Percentiles rank a stretch among this genome's conserved stretches.
Conservation (phyloP, 2,329 filamentous ascomycete species). For the Daldinia sp. region DNA sequence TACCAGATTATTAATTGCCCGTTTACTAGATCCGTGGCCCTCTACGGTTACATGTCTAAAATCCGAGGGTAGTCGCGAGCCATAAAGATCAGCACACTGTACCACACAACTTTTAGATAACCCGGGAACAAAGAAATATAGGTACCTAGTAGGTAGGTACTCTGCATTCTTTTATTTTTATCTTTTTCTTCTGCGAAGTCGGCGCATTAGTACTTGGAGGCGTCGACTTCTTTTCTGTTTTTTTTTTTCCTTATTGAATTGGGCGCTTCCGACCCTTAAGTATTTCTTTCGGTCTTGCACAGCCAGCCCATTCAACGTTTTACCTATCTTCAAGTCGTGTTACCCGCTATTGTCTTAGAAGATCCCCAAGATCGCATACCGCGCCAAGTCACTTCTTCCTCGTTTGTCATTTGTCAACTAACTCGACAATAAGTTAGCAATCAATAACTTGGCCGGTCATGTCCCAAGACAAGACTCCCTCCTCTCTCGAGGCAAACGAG, state of each 20-base stretch:
- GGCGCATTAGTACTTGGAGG: slow-evolving; percentile 4
- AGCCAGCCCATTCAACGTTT: not conserved
- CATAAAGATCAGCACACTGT: slow-evolving; percentile 1
- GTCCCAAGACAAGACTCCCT: slow-evolving; percentile 33
- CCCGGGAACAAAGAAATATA: not conserved
- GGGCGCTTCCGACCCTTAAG: not conserved
- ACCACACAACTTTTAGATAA: not conserved
- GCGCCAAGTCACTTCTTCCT: slow-evolving; percentile 6
- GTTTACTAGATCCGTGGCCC: not conserved
- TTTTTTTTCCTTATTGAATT: not conserved
- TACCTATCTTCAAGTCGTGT: slow-evolving; percentile 10
- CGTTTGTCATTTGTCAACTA: not conserved
- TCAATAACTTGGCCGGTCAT: slow-evolving; percentile 14
- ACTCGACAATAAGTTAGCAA: not conserved
- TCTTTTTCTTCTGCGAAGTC: slow-evolving; percentile 6
- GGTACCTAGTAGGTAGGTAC: no score
- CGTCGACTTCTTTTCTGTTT: not conserved
- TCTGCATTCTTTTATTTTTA: not conserved
- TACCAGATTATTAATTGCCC: not conserved
- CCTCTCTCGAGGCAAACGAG: slow-evolving; percentile 35
- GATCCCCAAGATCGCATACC: slow-evolving; percentile 14
- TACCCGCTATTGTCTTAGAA: slow-evolving; percentile 19
- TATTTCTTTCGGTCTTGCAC: slow-evolving; percentile 2
- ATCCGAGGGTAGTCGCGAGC: not conserved
- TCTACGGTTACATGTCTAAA: slow-evolving; percentile 3